These are phyloP conservation scores for Berkeleyomyces rouxiae DNA, from an alignment of 2,329 filamentous ascomycete genomes.

Conservation along the genomic window DNA sequence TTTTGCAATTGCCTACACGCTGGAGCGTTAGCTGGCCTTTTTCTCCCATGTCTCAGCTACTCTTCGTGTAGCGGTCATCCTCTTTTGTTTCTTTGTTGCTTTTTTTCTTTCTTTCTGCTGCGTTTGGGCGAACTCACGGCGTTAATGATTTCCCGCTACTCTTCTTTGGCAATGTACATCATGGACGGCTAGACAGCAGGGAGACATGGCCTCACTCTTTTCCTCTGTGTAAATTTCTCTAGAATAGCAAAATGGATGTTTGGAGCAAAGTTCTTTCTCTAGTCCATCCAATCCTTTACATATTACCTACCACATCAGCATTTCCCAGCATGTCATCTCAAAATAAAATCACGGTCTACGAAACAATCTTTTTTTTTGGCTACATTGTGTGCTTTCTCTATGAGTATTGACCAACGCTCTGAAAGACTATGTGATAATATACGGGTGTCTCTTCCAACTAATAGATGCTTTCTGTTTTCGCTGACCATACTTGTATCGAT, in stretches of 20 bases:
- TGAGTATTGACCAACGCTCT: neutral
- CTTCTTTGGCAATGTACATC: neutral
- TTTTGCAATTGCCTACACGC: neutral
- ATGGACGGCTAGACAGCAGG: neutral
- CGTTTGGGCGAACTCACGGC: constrained; percentile 9
- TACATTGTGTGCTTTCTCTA: neutral
- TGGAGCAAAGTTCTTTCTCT: neutral
- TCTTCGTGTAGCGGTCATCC: neutral
- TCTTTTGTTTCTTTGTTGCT: neutral
- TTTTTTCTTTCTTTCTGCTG: neutral
- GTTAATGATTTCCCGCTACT: constrained; percentile 9
- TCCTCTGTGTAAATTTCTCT: neutral
- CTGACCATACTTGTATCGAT: neutral
- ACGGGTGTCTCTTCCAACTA: neutral
- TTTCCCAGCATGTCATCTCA: constrained; percentile 8
- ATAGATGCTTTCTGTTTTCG: neutral
- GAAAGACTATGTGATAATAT: neutral
- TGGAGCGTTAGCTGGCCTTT: neutral
- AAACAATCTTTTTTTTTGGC: neutral
- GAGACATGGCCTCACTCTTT: neutral
- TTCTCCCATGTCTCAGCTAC: neutral
- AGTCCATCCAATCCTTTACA: neutral
- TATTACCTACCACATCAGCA: constrained; percentile 9
- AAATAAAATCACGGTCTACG: constrained; percentile 4
- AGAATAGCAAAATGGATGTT: neutral